These are phyloP conservation scores for Aspergillus ochraceoroseus DNA, from an alignment of 2,329 filamentous ascomycete species.

Conservation along the genomic window DNA sequence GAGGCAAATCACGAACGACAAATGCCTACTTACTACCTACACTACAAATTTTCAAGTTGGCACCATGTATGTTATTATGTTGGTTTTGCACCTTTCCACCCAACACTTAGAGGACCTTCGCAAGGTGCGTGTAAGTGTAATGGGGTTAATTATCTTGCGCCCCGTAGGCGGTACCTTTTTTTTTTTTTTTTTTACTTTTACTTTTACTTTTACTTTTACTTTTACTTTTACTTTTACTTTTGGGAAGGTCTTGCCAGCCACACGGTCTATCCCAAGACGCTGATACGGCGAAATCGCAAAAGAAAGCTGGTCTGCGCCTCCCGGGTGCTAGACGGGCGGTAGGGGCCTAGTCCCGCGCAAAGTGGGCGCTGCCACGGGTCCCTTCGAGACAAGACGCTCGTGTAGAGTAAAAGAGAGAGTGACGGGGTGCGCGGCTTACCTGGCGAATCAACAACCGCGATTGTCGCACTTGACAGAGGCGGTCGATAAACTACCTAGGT, in stretches of 20 bases:
- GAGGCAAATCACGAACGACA: conserved; percentile 2
- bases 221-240: too few species aligned
- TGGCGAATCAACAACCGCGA: conserved; percentile 14
- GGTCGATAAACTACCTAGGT: neutral
- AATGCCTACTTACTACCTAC: neutral
- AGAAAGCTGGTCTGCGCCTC: too few species aligned
- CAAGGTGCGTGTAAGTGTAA: conserved; percentile 2
- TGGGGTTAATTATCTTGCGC: too few species aligned
- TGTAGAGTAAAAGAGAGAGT: neutral
- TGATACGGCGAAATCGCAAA: conserved; percentile 4
- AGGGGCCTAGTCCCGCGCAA: conserved; percentile 21
- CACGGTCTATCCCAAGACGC: neutral
- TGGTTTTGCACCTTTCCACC: too few species aligned
- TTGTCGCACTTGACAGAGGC: conserved; percentile 6
- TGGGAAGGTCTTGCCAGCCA: neutral
- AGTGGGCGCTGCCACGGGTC: too few species aligned
- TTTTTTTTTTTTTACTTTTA: too few species aligned
- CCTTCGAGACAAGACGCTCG: conserved; percentile 7
- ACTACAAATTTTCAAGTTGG: too few species aligned
- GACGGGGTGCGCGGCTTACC: conserved; percentile 7
- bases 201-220: too few species aligned
- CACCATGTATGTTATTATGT: too few species aligned
- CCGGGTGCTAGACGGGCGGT: conserved; percentile 26
- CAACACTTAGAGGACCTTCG: too few species aligned
- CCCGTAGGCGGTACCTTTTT: too few species aligned